Base-by-base conservation (phyloP, 495 filamentous ascomycete genomes). In the Xylaria grammica region DNA sequence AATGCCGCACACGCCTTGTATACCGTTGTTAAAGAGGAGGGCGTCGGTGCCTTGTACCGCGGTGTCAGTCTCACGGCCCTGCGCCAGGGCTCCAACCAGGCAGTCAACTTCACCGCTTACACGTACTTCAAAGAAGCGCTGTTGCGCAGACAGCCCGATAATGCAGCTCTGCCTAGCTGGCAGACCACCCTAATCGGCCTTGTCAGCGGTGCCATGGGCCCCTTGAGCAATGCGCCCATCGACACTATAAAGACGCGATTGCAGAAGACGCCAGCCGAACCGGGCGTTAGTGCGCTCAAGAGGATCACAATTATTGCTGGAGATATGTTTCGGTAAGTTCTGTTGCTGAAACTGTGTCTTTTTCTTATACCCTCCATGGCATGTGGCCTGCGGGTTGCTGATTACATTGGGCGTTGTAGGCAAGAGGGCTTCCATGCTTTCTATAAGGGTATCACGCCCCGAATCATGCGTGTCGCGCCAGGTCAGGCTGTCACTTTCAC, bases 401-500 rank as follows among this genome's bases (percentile, higher is more conserved):
- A 55, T 49, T 32, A 50, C 51, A 11, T 64, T 26, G 54, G 7
- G 11, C 48, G 30, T 11, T 40, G 59, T 65, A 86, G 83, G 60
- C 89, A 94, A 77, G 95, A 99, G 77, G 95, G 95, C 11, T 81
- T 91, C 62, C 87, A 90, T 51, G 94, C 94, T 11, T 99, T 99
- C 82, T 99, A 97, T 82, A 97, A 97, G 86, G 95, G 95, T 65
- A 98, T 99, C 77, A 99, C 95, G 57, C 95, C 95, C 9, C 85
- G 95, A 64, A 90, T 99, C 65, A 98, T 98, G 94, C 86, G 95
- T 69, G 95, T 99, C 34, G 95, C 95, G 32, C 95, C 95, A 15
- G 95, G 95, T 54, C 95, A 99, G 81, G 96, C 96, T 27, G 95
- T 99, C 30, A 99, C 95, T 0, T 99, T 98, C 74, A 97, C 93